Evolutionary conservation across 805 yeast genomes (phyloP).

Genomic region (Ascoidea tarda): DNA sequence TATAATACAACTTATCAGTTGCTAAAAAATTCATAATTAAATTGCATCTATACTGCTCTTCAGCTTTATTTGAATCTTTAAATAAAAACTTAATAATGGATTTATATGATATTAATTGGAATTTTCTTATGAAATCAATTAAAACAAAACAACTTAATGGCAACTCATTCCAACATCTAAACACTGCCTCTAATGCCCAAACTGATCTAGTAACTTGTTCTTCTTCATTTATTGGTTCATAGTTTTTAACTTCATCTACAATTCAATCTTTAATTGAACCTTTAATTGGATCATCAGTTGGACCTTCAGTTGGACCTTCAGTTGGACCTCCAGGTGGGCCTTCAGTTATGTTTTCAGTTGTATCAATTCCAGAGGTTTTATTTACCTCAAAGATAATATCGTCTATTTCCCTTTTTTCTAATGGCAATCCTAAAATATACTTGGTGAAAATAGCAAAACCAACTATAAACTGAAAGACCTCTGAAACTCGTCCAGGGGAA

Average conservation of each 20-base stretch:
- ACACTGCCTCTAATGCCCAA: conserved; percentile 39
- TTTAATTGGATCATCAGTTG: background rate
- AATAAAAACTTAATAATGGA: conserved; percentile 31
- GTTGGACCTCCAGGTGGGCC: conserved; percentile 1
- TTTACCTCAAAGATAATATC: conserved; percentile 19
- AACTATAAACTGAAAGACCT: conserved; percentile 42
- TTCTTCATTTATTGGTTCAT: conserved; percentile 13
- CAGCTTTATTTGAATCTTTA: conserved; percentile 11
- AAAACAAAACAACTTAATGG: conserved; percentile 53
- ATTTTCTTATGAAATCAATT: conserved; percentile 33
- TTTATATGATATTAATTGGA: conserved; percentile 26
- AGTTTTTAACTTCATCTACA: conserved; percentile 5
- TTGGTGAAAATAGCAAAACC: conserved; percentile 15
- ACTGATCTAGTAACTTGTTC: conserved; percentile 19
- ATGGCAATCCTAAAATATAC: conserved; percentile 14
- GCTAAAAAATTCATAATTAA: too few species aligned
- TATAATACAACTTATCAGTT: background rate
- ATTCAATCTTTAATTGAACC: conserved; percentile 2
- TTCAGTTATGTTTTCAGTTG: conserved; percentile 3
- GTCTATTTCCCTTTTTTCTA: conserved; percentile 5
- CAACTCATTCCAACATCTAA: conserved; percentile 51
- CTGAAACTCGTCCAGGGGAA: conserved; percentile 81
- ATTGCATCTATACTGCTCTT: background rate
- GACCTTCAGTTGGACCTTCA: conserved; percentile 1
- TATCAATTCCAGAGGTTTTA: conserved; percentile 1